Percentiles rank a stretch among this genome's conserved stretches.
Conservation (phyloP, 179 eudicot genomes). For the Beta macrorhiza region DNA sequence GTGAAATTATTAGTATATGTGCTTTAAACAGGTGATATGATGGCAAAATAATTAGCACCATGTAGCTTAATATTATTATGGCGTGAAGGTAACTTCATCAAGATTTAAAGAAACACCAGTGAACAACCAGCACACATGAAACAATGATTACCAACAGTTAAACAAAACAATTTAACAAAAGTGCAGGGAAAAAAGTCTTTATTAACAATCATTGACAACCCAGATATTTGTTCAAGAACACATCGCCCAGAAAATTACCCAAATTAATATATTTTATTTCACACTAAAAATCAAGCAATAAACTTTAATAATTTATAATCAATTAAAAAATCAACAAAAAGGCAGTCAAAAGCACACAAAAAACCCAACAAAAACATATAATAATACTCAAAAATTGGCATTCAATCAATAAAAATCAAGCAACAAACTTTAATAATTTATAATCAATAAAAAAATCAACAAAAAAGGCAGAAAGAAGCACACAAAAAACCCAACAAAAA, state of each 20-base stretch:
- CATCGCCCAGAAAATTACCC: no score
- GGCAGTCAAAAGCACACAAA: no score
- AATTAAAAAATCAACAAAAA: no score
- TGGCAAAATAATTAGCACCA: constrained; percentile 24
- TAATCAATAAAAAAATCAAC: no score
- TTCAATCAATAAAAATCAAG: background rate
- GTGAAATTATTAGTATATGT: background rate
- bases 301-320: no score
- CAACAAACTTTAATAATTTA: no score
- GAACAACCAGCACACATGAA: constrained; percentile 1
- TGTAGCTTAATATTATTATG: background rate
- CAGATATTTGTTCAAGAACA: no score
- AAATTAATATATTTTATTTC: no score
- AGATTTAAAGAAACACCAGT: background rate
- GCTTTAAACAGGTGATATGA: constrained; percentile 23
- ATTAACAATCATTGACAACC: background rate
- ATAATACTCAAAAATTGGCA: background rate
- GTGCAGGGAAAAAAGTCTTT: no score
- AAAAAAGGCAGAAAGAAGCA: no score
- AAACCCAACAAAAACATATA: background rate
- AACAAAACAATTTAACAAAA: no score
- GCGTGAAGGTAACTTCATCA: background rate
- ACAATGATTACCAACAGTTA: constrained; percentile 28
- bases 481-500: background rate
- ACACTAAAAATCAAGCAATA: no score